phyloP scores from a whole-genome alignment of 371 early-diverging fungal genomes.

The Mucor circinelloides region DNA sequence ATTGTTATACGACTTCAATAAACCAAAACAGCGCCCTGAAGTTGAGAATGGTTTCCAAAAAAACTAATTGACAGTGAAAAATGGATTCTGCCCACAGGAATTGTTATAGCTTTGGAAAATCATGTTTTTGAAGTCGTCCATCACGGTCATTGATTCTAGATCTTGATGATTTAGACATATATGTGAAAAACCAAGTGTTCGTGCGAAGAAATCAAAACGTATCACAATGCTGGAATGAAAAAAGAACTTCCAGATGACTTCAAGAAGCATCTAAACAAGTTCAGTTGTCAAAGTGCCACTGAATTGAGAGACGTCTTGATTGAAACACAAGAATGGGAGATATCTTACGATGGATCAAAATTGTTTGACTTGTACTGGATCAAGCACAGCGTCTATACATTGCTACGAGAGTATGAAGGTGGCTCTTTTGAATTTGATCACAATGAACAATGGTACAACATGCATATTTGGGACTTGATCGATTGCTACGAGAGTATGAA shows the following conservation, averaged over 20 bases:
- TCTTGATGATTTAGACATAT: slow-evolving; percentile 17
- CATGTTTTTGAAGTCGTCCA: slow-evolving; percentile 18
- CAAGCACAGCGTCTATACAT: slow-evolving; percentile 16
- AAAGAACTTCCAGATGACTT: slow-evolving; percentile 20
- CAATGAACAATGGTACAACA: slow-evolving; percentile 23
- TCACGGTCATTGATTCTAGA: slow-evolving; percentile 25
- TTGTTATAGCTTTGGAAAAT: slow-evolving; percentile 23
- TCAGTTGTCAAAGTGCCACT: slow-evolving; percentile 20
- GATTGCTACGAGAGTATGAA: too few relatives aligned
- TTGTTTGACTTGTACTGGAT: slow-evolving; percentile 27
- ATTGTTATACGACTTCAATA: slow-evolving; percentile 13
- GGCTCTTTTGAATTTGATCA: slow-evolving; percentile 20
- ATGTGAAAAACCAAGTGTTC: too few relatives aligned
- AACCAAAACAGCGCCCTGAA: slow-evolving; percentile 6
- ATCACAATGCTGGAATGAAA: slow-evolving; percentile 17
- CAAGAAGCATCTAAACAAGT: slow-evolving; percentile 25
- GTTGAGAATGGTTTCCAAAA: slow-evolving; percentile 15
- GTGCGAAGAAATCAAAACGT: too few relatives aligned
- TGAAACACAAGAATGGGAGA: slow-evolving; percentile 24
- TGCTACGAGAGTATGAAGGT: slow-evolving; percentile 20
- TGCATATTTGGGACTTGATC: slow-evolving; percentile 20
- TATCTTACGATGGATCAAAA: slow-evolving; percentile 18
- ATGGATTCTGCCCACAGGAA: slow-evolving; percentile 16
- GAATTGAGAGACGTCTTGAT: slow-evolving; percentile 20
- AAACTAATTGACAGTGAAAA: slow-evolving; percentile 5